Conservation (phyloP, 805 yeast genomes). For the Pichia californica region DNA sequence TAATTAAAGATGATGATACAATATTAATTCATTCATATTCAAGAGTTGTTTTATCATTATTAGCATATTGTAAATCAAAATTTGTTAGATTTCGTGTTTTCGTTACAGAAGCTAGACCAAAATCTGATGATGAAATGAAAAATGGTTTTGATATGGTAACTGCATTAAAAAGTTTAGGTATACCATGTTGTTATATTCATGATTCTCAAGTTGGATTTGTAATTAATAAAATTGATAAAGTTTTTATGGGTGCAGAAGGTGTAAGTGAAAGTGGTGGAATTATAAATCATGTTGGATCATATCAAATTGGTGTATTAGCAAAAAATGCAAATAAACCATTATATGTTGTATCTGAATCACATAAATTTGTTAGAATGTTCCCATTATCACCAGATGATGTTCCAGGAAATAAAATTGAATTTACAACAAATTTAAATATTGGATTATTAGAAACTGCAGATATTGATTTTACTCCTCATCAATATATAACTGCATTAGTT, state of each 20-base stretch:
- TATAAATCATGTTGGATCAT: constrained; percentile 90
- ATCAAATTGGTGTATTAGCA: constrained; percentile 90
- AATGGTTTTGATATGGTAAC: constrained; percentile 73
- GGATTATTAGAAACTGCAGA: constrained; percentile 42
- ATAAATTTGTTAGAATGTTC: constrained; percentile 92
- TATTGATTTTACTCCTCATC: constrained; percentile 94
- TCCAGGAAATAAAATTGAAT: constrained; percentile 44
- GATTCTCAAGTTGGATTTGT: constrained; percentile 94
- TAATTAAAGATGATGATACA: constrained; percentile 88
- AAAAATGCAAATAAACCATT: constrained; percentile 87
- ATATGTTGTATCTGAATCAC: constrained; percentile 90
- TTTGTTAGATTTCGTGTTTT: constrained; percentile 81
- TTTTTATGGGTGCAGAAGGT: constrained; percentile 97
- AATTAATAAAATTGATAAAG: constrained; percentile 85
- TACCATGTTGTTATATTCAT: constrained; percentile 82
- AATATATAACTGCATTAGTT: constrained; percentile 88
- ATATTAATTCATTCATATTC: constrained; percentile 87
- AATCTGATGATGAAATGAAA: constrained; percentile 30
- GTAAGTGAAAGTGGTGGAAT: constrained; percentile 99
- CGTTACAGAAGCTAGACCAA: constrained; percentile 90
- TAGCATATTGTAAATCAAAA: constrained; percentile 70
- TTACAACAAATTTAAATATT: constrained; percentile 29
- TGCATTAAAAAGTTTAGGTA: constrained; percentile 57
- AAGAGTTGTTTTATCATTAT: constrained; percentile 77
- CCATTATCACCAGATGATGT: constrained; percentile 91